These are phyloP conservation scores for Dactylellina haptotyla DNA, from an alignment of 2,329 filamentous ascomycete species.

Conservation along the genomic window DNA sequence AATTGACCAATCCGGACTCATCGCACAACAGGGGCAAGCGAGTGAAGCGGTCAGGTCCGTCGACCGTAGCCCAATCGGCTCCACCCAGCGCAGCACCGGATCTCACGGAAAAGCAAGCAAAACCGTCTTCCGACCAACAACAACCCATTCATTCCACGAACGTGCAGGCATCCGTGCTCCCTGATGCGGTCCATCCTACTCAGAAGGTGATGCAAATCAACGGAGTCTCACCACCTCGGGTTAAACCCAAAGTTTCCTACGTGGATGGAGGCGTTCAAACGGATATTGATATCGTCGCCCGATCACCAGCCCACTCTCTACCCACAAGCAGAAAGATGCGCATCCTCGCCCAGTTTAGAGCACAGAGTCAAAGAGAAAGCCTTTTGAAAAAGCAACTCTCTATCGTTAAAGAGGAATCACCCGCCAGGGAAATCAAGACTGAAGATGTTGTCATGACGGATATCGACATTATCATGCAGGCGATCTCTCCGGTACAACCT, in stretches of 20 bases:
- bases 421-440: slow-evolving; percentile 3
- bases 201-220: slow-evolving; percentile 52
- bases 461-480: background rate
- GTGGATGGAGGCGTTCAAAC: slow-evolving; percentile 57
- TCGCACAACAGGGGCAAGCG: slow-evolving; percentile 55
- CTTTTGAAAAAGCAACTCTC: slow-evolving; percentile 34
- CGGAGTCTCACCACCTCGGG: slow-evolving; percentile 38
- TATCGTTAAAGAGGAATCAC: slow-evolving; percentile 45
- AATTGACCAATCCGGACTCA: slow-evolving; percentile 57
- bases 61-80: slow-evolving; percentile 35
- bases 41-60: slow-evolving; percentile 56
- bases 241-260: slow-evolving; percentile 53
- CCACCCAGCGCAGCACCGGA: slow-evolving; percentile 33
- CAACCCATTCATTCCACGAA: slow-evolving; percentile 27
- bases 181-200: slow-evolving; percentile 50
- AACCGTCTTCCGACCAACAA: slow-evolving; percentile 39
- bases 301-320: slow-evolving; percentile 8
- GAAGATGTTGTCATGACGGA: slow-evolving; percentile 38
- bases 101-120: slow-evolving; percentile 51
- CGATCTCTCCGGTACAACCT: background rate
- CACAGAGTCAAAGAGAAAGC: slow-evolving; percentile 32
- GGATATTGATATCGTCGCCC: slow-evolving; percentile 40
- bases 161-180: slow-evolving; percentile 42
- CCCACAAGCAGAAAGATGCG: slow-evolving; percentile 50
- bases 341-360: slow-evolving; percentile 42